Percentiles rank a stretch among this genome's conserved stretches.
phyloP scores from a whole-genome alignment of 2,329 filamentous ascomycete species.

The Zymoseptoria ardabiliae region DNA sequence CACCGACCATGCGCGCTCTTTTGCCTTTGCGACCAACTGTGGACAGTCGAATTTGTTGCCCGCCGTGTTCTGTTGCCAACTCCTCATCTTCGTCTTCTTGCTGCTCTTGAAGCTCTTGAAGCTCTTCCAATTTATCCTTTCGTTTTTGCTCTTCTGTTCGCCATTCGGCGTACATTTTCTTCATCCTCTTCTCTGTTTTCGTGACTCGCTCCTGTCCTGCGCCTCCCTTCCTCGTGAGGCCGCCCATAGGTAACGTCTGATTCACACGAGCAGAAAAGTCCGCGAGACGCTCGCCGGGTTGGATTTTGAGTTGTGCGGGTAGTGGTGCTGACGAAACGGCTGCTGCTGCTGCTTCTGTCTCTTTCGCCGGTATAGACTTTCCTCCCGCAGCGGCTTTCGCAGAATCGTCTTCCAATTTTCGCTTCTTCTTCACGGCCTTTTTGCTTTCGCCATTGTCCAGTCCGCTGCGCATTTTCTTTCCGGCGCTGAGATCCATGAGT shows the following conservation, averaged over 20 bases:
- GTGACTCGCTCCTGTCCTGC: conserved; percentile 61
- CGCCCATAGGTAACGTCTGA: conserved; percentile 68
- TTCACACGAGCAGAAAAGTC: conserved; percentile 81
- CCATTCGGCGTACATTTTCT: conserved; percentile 53
- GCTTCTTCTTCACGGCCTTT: conserved; percentile 45
- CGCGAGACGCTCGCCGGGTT: conserved; percentile 72
- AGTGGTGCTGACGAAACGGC: conserved; percentile 5
- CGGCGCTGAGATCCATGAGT: conserved; percentile 64
- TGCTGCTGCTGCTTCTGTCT: conserved; percentile 2
- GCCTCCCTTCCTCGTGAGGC: conserved; percentile 54
- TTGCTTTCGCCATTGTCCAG: conserved; percentile 61
- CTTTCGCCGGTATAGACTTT: not conserved
- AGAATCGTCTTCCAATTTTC: conserved; percentile 12
- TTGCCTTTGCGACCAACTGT: conserved; percentile 46
- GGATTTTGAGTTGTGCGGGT: conserved; percentile 56
- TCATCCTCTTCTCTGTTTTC: conserved; percentile 74
- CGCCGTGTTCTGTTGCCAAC: conserved; percentile 56
- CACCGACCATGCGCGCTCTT: conserved; percentile 35
- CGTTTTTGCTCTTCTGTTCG: conserved; percentile 70
- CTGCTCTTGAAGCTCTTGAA: conserved; percentile 55
- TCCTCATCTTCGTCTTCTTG: conserved; percentile 57
- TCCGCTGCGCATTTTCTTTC: conserved; percentile 52
- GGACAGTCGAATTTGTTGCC: conserved; percentile 56
- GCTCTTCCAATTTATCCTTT: conserved; percentile 70
- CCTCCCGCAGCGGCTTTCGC: conserved; percentile 8